Base-by-base conservation (phyloP, 2,329 filamentous ascomycete genomes). In the Zarea fungicola region DNA sequence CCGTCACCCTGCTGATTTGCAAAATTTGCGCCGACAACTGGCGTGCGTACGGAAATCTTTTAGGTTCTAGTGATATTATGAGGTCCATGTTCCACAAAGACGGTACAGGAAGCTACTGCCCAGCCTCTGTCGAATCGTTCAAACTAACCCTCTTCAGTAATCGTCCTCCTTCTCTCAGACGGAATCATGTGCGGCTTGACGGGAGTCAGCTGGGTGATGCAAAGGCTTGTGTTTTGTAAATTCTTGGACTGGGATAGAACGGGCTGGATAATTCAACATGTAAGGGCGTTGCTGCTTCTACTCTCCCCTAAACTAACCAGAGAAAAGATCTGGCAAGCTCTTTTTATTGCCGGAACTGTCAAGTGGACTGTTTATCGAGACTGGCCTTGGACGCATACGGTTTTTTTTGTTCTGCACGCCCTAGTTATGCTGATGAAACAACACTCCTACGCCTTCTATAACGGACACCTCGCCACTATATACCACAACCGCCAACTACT, bases 351-450 rank as follows among this genome's bases (percentile, higher is more conserved):
- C 4, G 72, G 72, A 8, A 76, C 85, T 4, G 69, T 90, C 5
- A 78, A 76, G 44, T 80, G 85, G 69, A 84, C 85, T 0, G 75
- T 85, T 42, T 76, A 82, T 59, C 76, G 86, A 5, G 80, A 89
- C 43, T 92, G 87, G 87, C 84, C 86, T 1, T 91, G 87, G 87
- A 88, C 87, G 13, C 87, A 89, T 59, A 88, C 85, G 2, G 83
- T 89, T 16, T 89, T 87, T 63, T 86, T 88, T 43, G 81, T 87
- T 9, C 69, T 91, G 16, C 86, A 91, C 60, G 81, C 81, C 13
- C 68, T 91, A 48, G 80, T 86, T 3, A 85, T 90, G 75, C 62
- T 91, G 21, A 91, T 91, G 87, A 92, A 92, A 69, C 85, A 89
- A 65, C 87, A 90, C 62, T 85, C 83, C 16, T 90, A 88, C 59